phyloP scores from a whole-genome alignment of 306 rosid species.

The Trifolium pratense region DNA sequence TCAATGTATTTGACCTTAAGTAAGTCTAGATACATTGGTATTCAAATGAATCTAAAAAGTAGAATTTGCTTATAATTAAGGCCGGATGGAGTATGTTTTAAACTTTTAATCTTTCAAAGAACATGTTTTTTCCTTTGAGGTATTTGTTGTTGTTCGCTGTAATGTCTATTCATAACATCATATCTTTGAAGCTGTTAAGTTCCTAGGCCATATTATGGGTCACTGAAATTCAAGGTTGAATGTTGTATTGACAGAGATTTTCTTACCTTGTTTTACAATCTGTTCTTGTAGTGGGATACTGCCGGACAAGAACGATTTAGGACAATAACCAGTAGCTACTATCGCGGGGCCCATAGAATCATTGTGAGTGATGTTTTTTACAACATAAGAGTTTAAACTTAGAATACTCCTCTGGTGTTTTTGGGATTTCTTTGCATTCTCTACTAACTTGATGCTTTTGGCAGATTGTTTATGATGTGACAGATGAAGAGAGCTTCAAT shows the following conservation, averaged over 20 bases:
- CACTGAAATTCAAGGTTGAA: constrained; percentile 18
- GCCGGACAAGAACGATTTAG: constrained; percentile 68
- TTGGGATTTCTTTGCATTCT: constrained; percentile 14
- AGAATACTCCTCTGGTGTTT: constrained; percentile 28
- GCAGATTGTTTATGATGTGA: constrained; percentile 64
- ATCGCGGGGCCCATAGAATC: constrained; percentile 67
- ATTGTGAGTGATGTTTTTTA: constrained; percentile 52
- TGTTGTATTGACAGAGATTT: constrained; percentile 25
- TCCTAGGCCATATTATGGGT: constrained; percentile 19
- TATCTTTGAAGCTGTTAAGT: neutral
- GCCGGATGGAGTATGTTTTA: too few species aligned
- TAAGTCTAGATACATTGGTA: too few species aligned
- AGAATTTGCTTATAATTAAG: too few species aligned
- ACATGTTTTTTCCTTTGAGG: too few species aligned
- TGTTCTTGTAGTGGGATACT: constrained; percentile 63
- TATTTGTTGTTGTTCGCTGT: constrained; percentile 23
- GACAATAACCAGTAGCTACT: constrained; percentile 67
- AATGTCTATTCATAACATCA: constrained; percentile 11
- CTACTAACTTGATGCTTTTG: constrained; percentile 37
- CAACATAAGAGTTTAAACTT: constrained; percentile 5
- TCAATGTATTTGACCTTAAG: too few species aligned
- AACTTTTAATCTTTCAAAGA: too few species aligned
- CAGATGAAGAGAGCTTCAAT: constrained; percentile 64
- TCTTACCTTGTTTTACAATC: too few species aligned
- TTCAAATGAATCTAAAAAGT: too few species aligned